phyloP scores from a whole-genome alignment of 129 eudicot genomes.

The Silybum marianum region DNA sequence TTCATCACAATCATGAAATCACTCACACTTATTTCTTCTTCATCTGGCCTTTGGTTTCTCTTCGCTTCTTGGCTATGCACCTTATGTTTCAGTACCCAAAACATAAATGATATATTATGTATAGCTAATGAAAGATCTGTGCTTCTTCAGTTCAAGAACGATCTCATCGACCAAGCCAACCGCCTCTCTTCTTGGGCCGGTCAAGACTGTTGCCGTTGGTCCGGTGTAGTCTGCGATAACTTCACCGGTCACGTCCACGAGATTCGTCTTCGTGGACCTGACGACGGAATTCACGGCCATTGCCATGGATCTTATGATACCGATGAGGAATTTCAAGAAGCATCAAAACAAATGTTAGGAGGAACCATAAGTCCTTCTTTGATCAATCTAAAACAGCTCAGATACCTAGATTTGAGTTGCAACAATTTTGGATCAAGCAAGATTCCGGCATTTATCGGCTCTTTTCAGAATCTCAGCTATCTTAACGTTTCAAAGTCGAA shows the following conservation, averaged over 20 bases:
- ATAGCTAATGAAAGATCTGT: background rate
- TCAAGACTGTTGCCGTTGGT: slow-evolving; percentile 20
- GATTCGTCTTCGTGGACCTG: slow-evolving; percentile 6
- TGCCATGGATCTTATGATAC: slow-evolving; percentile 15
- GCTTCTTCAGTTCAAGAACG: slow-evolving; percentile 15
- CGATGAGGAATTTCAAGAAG: background rate
- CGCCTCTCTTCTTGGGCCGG: slow-evolving; percentile 23
- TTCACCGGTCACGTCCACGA: slow-evolving; percentile 6
- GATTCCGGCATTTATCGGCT: slow-evolving; percentile 24
- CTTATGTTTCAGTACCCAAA: slow-evolving; percentile 4
- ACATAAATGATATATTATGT: background rate
- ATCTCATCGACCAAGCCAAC: background rate
- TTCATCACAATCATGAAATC: background rate
- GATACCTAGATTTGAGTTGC: slow-evolving; percentile 22
- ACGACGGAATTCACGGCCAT: background rate
- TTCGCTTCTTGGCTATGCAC: slow-evolving; percentile 3
- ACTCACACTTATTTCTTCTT: slow-evolving; percentile 4
- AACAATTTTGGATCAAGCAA: slow-evolving; percentile 16
- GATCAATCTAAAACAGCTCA: slow-evolving; percentile 1
- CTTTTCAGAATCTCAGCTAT: slow-evolving; percentile 13
- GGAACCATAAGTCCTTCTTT: slow-evolving; percentile 19
- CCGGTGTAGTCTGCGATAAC: slow-evolving; percentile 17
- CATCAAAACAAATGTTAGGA: background rate
- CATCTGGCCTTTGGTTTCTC: background rate
- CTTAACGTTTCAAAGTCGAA: slow-evolving; percentile 14